Evolutionary conservation across 192 early-diverging fungal species (phyloP), one percentile per base, ranked within the genome.

Genomic region (Podila epigama): DNA sequence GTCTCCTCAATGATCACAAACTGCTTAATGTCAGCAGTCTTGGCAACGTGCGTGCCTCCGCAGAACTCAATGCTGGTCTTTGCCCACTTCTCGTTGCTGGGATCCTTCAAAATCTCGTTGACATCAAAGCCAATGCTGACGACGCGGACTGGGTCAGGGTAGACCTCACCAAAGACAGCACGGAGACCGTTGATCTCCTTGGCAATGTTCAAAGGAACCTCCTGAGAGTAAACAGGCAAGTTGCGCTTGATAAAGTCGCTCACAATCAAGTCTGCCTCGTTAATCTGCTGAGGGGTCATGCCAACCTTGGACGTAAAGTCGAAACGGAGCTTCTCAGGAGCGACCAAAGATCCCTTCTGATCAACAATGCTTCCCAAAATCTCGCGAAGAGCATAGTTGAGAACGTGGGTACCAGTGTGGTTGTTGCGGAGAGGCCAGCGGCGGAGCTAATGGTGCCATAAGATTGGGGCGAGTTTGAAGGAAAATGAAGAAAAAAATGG

Each of bases 91-190:
- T 84, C 83, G 68, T 96, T 94, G 27, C 85, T 75, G 6, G 93
- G 91, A 81, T 93, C 86, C 60, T 87, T 84, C 28, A 97, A 80
- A n/a, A 99, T 83, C 29, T 93, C 91, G 62, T 95, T 92, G 18
- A 98, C 85, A 69, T 93, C 90, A 61, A 87, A 89, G 20, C 96
- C 96, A 81, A 99, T 90, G 5, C 95, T 92, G 7, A 99, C 94
- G 28, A 99, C 96, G 61, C 96, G 92, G 25, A 99, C 97, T 3
- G 96, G 95, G 79, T 99, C 97, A 35, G 97, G 97, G 71, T 99
- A 99, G 35, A 90, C 89, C 82, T 99, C 96, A 50, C 96, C 96
- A 85, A 99, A 99, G 11, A 98, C 96, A 20, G 97, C 97, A 66
- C 96, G 92, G 58, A 99, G 90, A 11, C 96, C 96, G 58, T 87